phyloP scores from a whole-genome alignment of 345 rosid species.

The Conringia planisiliqua region DNA sequence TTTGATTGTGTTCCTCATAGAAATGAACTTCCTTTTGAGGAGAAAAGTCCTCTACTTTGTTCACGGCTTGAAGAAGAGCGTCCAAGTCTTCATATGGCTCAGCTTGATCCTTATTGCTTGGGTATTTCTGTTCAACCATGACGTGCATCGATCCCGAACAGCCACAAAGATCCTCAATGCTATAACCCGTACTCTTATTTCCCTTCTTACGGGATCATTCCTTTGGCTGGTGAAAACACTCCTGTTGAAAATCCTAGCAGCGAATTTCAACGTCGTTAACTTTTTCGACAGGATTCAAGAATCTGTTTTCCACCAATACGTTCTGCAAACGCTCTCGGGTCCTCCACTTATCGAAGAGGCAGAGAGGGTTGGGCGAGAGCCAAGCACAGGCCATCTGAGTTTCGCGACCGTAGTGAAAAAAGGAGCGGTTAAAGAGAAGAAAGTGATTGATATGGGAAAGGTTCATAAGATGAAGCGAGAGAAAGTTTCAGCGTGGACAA shows the following conservation, averaged over 20 bases:
- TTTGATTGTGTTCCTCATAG: slow-evolving; percentile 76
- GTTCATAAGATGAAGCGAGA: slow-evolving; percentile 72
- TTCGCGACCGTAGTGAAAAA: slow-evolving; percentile 44
- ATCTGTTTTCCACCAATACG: slow-evolving; percentile 76
- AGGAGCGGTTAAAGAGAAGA: slow-evolving; percentile 45
- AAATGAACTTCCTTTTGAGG: slow-evolving; percentile 61
- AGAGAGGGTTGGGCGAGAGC: slow-evolving; percentile 50
- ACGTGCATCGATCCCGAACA: slow-evolving; percentile 38
- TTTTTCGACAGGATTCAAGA: slow-evolving; percentile 93
- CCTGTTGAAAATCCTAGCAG: slow-evolving; percentile 71
- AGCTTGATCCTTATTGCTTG: slow-evolving; percentile 65
- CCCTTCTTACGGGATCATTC: slow-evolving; percentile 60
- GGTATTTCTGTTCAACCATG: slow-evolving; percentile 54
- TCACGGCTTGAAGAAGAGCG: slow-evolving; percentile 81
- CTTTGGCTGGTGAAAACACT: slow-evolving; percentile 77
- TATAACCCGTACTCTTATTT: slow-evolving; percentile 58
- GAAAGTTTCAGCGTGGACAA: slow-evolving; percentile 87
- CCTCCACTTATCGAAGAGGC: slow-evolving; percentile 63
- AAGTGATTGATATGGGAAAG: slow-evolving; percentile 76
- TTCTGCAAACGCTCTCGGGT: slow-evolving; percentile 78
- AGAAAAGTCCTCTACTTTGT: slow-evolving; percentile 88
- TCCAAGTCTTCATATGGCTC: slow-evolving; percentile 82
- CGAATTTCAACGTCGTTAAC: slow-evolving; percentile 65
- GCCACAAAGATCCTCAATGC: slow-evolving; percentile 42
- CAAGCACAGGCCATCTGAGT: slow-evolving; percentile 51